Evolutionary conservation across 352 stramenopile species (phyloP), one percentile per base, ranked within the genome.

Genomic region (Phytophthora melonis): DNA sequence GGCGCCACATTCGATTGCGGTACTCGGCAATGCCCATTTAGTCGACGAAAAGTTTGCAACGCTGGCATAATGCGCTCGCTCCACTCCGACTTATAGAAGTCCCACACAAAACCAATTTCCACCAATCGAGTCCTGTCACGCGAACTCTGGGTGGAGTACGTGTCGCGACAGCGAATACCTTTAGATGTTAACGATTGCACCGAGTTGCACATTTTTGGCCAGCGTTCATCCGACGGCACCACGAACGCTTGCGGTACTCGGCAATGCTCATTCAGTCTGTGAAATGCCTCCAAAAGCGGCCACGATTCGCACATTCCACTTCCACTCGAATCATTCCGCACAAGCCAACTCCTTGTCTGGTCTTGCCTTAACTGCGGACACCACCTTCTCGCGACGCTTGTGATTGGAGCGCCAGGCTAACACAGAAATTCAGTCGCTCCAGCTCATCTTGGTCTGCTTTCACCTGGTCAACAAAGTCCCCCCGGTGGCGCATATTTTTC

Each of bases 311-410:
- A 58, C 25, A 10, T 27, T 43, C 61, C 61, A 68, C 16, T 50
- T 34, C 16, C 16, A 21, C 23, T 25, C 13, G 8, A 13, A 34
- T 60, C 16, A 18, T 54, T 30, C 61, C 36, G 14, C 36, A 43
- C 36, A 43, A 14, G 18, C 72, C 74, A 41, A 79, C 36, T 16
- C 79, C 27, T 0, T 43, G 19, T 27, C 62, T 36, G 70, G 25
- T 30, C 2, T 30, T 4, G 4, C 25, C 2, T 50, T 77, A 1
- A 90, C 52, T 3, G 71, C 59, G 6, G 82, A 78, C 5, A 89
- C 10, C 13, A 89, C 58, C 49, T 80, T 74, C 10, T 74, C 58
- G 36, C 52, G 64, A 81, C 85, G 90, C n/a, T 75, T 77, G 50
- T 57, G 59, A 4, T 87, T 71, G 9, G 4, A 89, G 63, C 1